phyloP scores from a whole-genome alignment of 1,139 yeast genomes.

The Dujonia santamariae region DNA sequence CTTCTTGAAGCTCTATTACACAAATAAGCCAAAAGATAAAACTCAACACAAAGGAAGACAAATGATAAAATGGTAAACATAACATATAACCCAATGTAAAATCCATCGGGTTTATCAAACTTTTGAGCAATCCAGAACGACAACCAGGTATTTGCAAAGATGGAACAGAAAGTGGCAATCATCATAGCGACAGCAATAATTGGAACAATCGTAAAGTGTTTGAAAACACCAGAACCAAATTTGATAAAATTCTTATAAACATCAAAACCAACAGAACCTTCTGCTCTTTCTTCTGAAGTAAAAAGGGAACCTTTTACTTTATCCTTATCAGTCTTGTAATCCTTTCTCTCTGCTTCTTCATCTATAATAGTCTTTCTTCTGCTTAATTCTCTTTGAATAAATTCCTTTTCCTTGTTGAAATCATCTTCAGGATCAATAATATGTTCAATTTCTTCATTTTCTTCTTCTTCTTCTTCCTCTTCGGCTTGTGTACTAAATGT shows the following conservation, averaged over 20 bases:
- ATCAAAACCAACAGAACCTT: slow-evolving; percentile 31
- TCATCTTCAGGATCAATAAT: slow-evolving; percentile 9
- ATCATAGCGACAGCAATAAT: slow-evolving; percentile 37
- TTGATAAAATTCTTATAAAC: slow-evolving; percentile 40
- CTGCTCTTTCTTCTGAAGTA: slow-evolving; percentile 34
- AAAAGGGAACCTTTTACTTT: slow-evolving; percentile 23
- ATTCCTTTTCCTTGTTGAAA: slow-evolving; percentile 15
- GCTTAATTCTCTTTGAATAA: slow-evolving; percentile 18
- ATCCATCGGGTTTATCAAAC: slow-evolving; percentile 47
- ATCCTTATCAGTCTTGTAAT: slow-evolving; percentile 10
- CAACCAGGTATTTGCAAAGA: slow-evolving; percentile 79
- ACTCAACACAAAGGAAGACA: slow-evolving; percentile 38
- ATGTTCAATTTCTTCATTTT: slow-evolving; percentile 9
- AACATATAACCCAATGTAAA: slow-evolving; percentile 73
- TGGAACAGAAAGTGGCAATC: slow-evolving; percentile 53
- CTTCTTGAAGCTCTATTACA: slow-evolving; percentile 47
- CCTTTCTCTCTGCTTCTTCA: slow-evolving; percentile 17
- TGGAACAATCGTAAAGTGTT: slow-evolving; percentile 18
- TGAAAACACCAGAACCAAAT: slow-evolving; percentile 54
- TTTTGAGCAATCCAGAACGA: slow-evolving; percentile 74
- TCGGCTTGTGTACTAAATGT: slow-evolving; percentile 24
- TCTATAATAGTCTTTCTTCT: slow-evolving; percentile 16
- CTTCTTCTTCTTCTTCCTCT: slow-evolving; percentile 18
- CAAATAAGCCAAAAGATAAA: slow-evolving; percentile 45
- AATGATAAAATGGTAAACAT: slow-evolving; percentile 46